Base-by-base conservation (phyloP, 176 grass and related monocot species). In the Poa annua region DNA sequence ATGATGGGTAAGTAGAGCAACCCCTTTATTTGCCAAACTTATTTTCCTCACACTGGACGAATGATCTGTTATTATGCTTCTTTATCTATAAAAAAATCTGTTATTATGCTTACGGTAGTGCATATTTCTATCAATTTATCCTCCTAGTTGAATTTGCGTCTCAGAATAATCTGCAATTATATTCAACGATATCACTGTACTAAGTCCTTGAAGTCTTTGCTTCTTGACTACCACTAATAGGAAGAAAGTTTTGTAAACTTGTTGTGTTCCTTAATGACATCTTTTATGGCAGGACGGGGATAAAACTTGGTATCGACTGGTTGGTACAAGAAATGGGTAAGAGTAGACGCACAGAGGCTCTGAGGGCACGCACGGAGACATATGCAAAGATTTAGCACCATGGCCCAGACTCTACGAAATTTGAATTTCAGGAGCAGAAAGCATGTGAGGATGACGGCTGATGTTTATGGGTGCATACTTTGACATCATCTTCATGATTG, bases 221-320 rank as follows among this genome's bases (percentile, higher is more conserved):
- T 75, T 55, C 21, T 84, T 78, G 19, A 51, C 63, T 6, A 66
- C 53, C 45, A 66, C 54, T 47, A 48, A 64, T 24, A 21, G 24
- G 0, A 81, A 60, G 32, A 34, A 52, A 57, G 10, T 25, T 50
- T 63, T 62, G 63, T 19, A 89, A 29, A 10, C 13, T 42, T 19
- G 14, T 16, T 22, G 20, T 52, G 56, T 50, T 73, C 32, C 32
- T 76, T 83, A 69, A 68, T 52, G 26, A 63, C 21, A 76, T 20
- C 5, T 66, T 88, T 70, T 72, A 39, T 80, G 57, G 35, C 91
- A 99, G 97, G 81, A 90, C 57, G 20, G 97, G 93, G 57, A 96
- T 99, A 73, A 92, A 94, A 90, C 81, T 75, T 84, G 89, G 89
- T 53, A 88, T 99, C 48, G 88, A 99, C 69, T 96, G 93, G 93